Evolutionary conservation across 768 basidiomycete genomes (phyloP), one percentile per base, ranked within the genome.

Genomic region (Suillus fuscotomentosus): DNA sequence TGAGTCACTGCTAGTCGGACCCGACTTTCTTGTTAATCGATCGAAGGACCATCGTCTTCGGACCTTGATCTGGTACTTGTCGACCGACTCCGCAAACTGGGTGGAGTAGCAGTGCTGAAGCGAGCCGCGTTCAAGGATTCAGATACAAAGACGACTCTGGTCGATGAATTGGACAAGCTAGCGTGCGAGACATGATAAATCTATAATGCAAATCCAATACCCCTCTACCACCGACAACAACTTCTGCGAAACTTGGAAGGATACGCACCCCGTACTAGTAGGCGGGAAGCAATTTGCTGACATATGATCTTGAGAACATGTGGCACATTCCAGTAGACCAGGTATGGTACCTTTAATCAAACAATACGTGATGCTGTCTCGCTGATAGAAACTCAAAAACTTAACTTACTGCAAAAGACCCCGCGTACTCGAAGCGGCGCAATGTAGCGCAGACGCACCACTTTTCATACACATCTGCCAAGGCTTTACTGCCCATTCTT

Each of bases 111-210:
- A 42, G 22, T 39, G 15, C 39, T 57, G 41, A 27, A 24, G 17
- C 24, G 24, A 59, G 57, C 5, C 6, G 31, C 39, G 24, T 59
- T 59, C 15, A 42, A 59, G 27, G 15, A 59, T 57, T 24, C 56
- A 41, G 24, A 41, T 20, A 59, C 57, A 11, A 42, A 27, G 41
- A 59, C 17, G 57, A 43, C 34, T 13, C 34, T 54, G 51, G 17
- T 54, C 53, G 53, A 54, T 54, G 34, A n/a, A 36, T 54, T 54
- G 53, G 53, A n/a, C 53, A 54, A 11, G 57, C 22, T 42, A 38
- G 41, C 24, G 17, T 42, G 57, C 56, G 41, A 43, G 42, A 59
- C 24, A 41, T 59, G 15, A 17, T n/a, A 59, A 59, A 41, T 36
- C 24, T 17, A 59, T 24, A 42, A 59, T 59, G 38, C 24, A 27